These are phyloP conservation scores for Rhizoclosmatium sp. DNA, from an alignment of 192 early-diverging fungal species.

Conservation along the genomic window DNA sequence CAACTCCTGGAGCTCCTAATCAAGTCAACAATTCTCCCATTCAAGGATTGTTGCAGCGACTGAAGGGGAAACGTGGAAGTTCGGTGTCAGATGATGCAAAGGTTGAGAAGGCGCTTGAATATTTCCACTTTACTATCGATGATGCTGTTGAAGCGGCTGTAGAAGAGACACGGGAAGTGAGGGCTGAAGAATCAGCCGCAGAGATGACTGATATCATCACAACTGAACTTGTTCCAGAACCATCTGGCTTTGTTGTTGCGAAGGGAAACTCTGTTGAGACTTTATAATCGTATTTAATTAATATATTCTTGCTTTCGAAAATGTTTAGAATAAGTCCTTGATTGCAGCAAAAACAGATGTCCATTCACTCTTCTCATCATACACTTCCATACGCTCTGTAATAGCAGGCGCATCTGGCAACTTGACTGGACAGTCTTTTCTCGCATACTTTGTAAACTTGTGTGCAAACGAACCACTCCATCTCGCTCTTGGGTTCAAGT, in stretches of 20 bases:
- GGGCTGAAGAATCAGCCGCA: too few relatives aligned
- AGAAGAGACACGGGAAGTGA: neutral
- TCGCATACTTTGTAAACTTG: slow-evolving; percentile 6
- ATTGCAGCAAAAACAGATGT: neutral
- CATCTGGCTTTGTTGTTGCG: too few relatives aligned
- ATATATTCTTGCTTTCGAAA: neutral
- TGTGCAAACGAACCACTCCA: slow-evolving; percentile 45
- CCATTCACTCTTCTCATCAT: slow-evolving; percentile 15
- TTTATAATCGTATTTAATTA: neutral
- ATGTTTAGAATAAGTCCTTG: neutral
- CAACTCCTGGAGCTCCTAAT: neutral
- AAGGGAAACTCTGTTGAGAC: too few relatives aligned
- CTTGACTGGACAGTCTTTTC: slow-evolving; percentile 30
- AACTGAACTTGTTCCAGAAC: too few relatives aligned
- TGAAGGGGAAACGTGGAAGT: neutral
- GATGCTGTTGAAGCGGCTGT: slow-evolving; percentile 32
- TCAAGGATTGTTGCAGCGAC: neutral
- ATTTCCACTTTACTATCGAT: slow-evolving; percentile 42
- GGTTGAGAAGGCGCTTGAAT: slow-evolving; percentile 1
- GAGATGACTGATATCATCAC: too few relatives aligned
- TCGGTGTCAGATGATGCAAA: too few relatives aligned
- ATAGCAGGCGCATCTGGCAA: slow-evolving; percentile 31
- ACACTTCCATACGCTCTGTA: neutral
- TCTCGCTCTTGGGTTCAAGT: slow-evolving; percentile 28
- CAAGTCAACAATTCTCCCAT: neutral